phyloP scores from a whole-genome alignment of 176 grass and related monocot species.

The Carex scoparia region DNA sequence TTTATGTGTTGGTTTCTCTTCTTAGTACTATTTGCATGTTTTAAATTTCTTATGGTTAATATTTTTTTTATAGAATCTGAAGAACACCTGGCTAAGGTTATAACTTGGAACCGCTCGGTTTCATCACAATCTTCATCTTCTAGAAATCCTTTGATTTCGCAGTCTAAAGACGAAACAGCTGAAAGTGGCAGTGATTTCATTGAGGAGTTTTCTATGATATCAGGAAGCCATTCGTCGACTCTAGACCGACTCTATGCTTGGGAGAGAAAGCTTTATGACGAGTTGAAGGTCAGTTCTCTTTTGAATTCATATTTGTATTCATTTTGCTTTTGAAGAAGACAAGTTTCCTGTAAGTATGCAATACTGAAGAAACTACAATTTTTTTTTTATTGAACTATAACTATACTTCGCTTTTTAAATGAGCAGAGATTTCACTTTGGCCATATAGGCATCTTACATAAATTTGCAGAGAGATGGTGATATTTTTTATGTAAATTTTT shows the following conservation, averaged over 20 bases:
- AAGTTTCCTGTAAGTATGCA: not conserved
- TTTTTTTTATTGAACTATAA: not conserved
- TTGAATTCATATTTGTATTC: not conserved
- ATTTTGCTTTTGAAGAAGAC: not conserved
- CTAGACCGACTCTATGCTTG: conserved; percentile 64
- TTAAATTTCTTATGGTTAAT: conserved; percentile 20
- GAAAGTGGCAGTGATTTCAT: conserved; percentile 46
- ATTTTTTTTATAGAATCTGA: conserved; percentile 37
- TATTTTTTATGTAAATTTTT: too few relatives aligned
- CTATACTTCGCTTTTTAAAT: not conserved
- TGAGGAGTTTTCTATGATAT: conserved; percentile 64
- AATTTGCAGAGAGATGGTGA: not conserved
- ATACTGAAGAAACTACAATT: not conserved
- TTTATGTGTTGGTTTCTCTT: not conserved
- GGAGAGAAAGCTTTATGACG: conserved; percentile 66
- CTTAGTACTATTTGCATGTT: not conserved
- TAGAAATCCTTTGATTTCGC: conserved; percentile 36
- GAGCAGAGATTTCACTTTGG: not conserved
- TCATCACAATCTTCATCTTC: conserved; percentile 45
- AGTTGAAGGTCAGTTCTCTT: conserved; percentile 46
- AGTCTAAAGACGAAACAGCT: conserved; percentile 28
- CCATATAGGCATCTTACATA: not conserved
- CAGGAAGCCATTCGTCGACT: conserved; percentile 69
- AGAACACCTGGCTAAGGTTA: conserved; percentile 33
- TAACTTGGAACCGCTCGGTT: conserved; percentile 55